These are phyloP conservation scores for Arthrobotrys megalospora DNA, from an alignment of 2,329 filamentous ascomycete genomes.

Conservation along the genomic window DNA sequence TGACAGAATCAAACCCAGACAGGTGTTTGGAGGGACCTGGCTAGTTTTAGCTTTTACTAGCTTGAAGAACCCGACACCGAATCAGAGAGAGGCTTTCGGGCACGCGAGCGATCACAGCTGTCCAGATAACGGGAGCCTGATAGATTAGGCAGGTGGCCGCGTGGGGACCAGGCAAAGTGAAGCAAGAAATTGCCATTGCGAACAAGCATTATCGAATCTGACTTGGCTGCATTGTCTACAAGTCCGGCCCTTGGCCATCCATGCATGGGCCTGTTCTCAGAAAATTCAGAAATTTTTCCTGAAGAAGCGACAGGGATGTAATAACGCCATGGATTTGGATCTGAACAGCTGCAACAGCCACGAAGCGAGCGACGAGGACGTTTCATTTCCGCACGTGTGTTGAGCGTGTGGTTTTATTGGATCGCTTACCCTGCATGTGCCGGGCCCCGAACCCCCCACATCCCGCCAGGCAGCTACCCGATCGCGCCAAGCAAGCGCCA, in stretches of 20 bases:
- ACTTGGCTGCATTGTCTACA: conserved; percentile 38
- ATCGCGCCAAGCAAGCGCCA: conserved; percentile 54
- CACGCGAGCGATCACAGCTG: conserved; percentile 32
- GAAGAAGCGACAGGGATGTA: conserved; percentile 15
- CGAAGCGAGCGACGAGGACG: conserved; percentile 23
- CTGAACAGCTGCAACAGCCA: not conserved
- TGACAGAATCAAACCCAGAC: conserved; percentile 5
- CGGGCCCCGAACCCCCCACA: conserved; percentile 35
- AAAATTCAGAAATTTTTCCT: conserved; percentile 32
- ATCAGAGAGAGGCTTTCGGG: conserved; percentile 30
- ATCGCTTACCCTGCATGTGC: conserved; percentile 34
- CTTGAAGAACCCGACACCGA: conserved; percentile 16
- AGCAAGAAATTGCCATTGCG: conserved; percentile 30
- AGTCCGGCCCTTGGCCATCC: too few relatives aligned
- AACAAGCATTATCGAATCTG: conserved; percentile 36
- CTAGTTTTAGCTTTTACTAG: not conserved
- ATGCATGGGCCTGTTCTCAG: not conserved
- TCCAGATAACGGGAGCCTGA: conserved; percentile 44
- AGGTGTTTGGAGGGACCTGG: not conserved
- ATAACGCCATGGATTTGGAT: conserved; percentile 52
- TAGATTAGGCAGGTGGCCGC: conserved; percentile 54
- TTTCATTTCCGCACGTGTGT: conserved; percentile 47
- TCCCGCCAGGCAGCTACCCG: conserved; percentile 58
- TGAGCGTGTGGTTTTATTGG: conserved; percentile 31
- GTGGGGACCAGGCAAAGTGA: conserved; percentile 27